Evolutionary conservation across 257 asterid genomes (phyloP).

Genomic region (Solanum gandarillasii): DNA sequence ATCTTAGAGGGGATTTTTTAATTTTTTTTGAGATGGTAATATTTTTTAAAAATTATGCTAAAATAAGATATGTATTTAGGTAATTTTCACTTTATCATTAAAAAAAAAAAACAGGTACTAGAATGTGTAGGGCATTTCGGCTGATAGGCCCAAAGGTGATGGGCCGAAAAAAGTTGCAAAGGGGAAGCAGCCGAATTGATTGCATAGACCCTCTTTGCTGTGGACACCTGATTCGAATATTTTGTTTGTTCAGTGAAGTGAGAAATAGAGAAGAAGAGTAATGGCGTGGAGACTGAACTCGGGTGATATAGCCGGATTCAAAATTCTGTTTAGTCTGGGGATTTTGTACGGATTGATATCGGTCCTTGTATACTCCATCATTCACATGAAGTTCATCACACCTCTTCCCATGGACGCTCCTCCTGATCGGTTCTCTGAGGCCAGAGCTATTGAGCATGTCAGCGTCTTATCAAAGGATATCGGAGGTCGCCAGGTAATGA

Average conservation of each 20-base stretch:
- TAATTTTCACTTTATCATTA: no score
- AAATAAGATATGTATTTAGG: no score
- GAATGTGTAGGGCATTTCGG: no score
- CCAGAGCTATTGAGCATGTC: slow-evolving; percentile 85
- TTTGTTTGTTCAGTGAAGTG: background rate
- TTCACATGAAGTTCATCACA: slow-evolving; percentile 65
- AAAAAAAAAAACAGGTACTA: no score
- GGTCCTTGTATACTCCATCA: slow-evolving; percentile 31
- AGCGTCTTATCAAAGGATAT: slow-evolving; percentile 82
- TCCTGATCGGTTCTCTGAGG: slow-evolving; percentile 77
- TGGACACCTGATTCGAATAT: background rate
- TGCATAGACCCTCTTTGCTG: background rate
- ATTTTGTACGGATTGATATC: slow-evolving; percentile 49
- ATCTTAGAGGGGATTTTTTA: no score
- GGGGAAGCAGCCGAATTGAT: background rate
- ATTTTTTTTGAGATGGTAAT: no score
- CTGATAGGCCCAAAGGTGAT: background rate
- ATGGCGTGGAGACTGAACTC: slow-evolving; percentile 30
- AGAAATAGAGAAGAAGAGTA: background rate
- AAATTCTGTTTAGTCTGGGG: slow-evolving; percentile 35
- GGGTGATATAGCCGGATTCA: slow-evolving; percentile 70
- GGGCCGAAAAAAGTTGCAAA: background rate
- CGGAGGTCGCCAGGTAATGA: slow-evolving; percentile 87
- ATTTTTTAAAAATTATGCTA: no score
- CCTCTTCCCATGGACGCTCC: slow-evolving; percentile 88